Evolutionary conservation across 805 yeast species (phyloP).

Genomic region (Yarrowia hollandica): DNA sequence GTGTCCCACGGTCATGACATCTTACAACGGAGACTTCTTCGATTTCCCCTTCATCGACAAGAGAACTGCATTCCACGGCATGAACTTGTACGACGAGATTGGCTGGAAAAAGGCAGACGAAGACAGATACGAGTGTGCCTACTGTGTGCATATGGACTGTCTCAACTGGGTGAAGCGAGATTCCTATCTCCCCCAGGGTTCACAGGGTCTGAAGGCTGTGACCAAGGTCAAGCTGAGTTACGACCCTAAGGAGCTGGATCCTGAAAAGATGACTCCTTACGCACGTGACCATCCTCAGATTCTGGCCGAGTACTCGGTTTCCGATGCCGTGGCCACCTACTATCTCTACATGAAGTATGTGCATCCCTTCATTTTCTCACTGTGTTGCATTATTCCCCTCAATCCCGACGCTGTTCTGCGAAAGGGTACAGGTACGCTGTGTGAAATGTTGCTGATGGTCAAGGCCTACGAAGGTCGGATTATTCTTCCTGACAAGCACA

Average conservation of each 20-base stretch:
- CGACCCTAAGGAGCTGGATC: conserved; percentile 94
- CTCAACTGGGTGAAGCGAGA: conserved; percentile 98
- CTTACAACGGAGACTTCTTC: conserved; percentile 97
- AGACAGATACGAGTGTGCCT: conserved; percentile 88
- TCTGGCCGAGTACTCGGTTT: conserved; percentile 93
- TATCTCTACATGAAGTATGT: conserved; percentile 94
- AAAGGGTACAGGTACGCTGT: conserved; percentile 97
- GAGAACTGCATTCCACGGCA: conserved; percentile 77
- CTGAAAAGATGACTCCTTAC: conserved; percentile 97
- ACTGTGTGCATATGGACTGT: conserved; percentile 97
- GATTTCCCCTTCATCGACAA: conserved; percentile 99
- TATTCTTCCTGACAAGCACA: conserved; percentile 87
- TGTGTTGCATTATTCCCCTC: conserved; percentile 91
- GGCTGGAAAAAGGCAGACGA: conserved; percentile 94
- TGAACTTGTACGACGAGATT: conserved; percentile 87
- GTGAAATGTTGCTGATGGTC: conserved; percentile 95
- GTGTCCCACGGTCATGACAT: conserved; percentile 94
- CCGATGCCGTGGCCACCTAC: conserved; percentile 99
- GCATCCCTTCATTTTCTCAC: conserved; percentile 93
- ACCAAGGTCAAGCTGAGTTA: conserved; percentile 94
- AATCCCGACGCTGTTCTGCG: conserved; percentile 95
- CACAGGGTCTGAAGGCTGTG: conserved; percentile 97
- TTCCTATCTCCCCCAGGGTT: conserved; percentile 95
- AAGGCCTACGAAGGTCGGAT: conserved; percentile 83
- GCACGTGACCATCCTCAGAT: conserved; percentile 92